These are phyloP conservation scores for Zygnema circumcarinatum DNA, from an alignment of 139 green algal species.

Conservation along the genomic window DNA sequence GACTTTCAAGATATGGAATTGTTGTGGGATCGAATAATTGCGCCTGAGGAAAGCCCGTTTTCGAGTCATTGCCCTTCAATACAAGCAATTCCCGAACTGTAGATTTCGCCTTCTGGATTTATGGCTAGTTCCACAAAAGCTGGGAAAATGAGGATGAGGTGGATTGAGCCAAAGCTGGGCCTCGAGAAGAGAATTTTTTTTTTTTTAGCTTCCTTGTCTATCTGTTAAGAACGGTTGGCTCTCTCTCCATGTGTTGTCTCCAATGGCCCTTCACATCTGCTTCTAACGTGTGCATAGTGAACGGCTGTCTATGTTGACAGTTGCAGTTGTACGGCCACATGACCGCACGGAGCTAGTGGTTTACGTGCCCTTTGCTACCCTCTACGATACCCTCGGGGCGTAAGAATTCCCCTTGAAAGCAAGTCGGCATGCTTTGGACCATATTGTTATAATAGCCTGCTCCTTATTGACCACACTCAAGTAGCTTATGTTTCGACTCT, in stretches of 20 bases:
- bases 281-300: no score
- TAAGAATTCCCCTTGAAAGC: slow-evolving; percentile 15
- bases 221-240: no score
- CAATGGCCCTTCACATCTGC: no score
- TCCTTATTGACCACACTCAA: neutral
- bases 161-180: no score
- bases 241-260: no score
- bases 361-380: slow-evolving; percentile 15
- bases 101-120: neutral
- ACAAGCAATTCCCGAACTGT: neutral
- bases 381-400: slow-evolving; percentile 49
- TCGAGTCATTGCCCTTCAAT: neutral
- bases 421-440: neutral
- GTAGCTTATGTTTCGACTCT: no score
- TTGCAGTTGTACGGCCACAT: neutral
- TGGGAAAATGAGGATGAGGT: no score
- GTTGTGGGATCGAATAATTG: neutral
- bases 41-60: neutral
- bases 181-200: no score
- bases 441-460: neutral
- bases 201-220: no score
- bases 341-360: neutral
- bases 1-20: slow-evolving; percentile 9
- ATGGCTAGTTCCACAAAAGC: no score
- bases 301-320: neutral